Percentiles rank a stretch among this genome's conserved stretches.
Conservation (phyloP, 768 basidiomycete genomes). For the Pleurotus ostreatus region DNA sequence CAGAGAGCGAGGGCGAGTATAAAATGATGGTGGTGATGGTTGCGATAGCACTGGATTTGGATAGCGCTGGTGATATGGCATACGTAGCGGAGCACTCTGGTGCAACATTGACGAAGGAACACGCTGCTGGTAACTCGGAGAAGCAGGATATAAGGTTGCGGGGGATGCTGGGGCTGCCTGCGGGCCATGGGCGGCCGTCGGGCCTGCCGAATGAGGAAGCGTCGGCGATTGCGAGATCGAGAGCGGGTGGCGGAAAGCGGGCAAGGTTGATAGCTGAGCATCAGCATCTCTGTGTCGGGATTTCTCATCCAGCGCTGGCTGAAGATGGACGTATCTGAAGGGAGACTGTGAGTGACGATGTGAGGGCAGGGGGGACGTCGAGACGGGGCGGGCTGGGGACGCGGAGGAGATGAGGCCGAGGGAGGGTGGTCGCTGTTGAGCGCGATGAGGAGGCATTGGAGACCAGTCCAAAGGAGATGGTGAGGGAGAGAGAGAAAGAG, state of each 20-base stretch:
- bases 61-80: slow-evolving; percentile 15
- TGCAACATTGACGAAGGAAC: slow-evolving; percentile 12
- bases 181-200: background rate
- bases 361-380: slow-evolving; percentile 20
- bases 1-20: slow-evolving; percentile 42
- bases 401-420: slow-evolving; percentile 19
- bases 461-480: slow-evolving; percentile 26
- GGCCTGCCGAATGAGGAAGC: slow-evolving; percentile 1
- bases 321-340: slow-evolving; percentile 28
- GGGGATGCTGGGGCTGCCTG: slow-evolving; percentile 6
- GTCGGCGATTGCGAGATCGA: background rate
- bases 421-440: slow-evolving; percentile 18
- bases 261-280: slow-evolving; percentile 19
- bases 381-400: slow-evolving; percentile 22
- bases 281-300: slow-evolving; percentile 10
- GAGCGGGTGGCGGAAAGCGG: slow-evolving; percentile 12
- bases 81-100: slow-evolving; percentile 14
- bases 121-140: slow-evolving; percentile 9
- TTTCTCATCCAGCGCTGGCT: slow-evolving; percentile 23
- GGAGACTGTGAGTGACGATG: slow-evolving; percentile 28
- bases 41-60: slow-evolving; percentile 14
- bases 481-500: slow-evolving; percentile 18
- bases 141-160: slow-evolving; percentile 9
- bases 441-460: slow-evolving; percentile 21
- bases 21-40: slow-evolving; percentile 18